A percentile compares a stretch with the other conserved stretches of the same genome.
These are phyloP conservation scores for Arabidopsis suecica DNA, from an alignment of 345 rosid genomes.

Conservation along the genomic window DNA sequence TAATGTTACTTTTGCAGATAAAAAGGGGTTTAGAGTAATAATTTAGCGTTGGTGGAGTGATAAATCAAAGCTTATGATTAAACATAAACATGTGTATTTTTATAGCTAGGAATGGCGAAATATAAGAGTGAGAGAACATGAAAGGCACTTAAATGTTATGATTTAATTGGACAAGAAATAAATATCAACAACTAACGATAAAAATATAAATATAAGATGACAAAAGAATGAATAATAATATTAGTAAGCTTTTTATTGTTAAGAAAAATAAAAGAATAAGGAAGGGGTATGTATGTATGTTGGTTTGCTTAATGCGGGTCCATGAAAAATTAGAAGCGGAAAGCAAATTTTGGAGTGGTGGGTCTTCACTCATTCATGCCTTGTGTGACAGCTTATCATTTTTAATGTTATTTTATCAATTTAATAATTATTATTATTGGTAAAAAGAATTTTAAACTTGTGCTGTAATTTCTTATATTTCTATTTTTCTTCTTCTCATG, in stretches of 20 bases:
- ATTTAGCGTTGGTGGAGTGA: constrained; percentile 35
- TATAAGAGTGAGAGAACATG: constrained; percentile 27
- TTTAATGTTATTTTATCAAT: not conserved
- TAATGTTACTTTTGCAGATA: constrained; percentile 29
- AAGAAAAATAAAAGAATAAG: constrained; percentile 9
- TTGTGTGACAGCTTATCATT: constrained; percentile 24
- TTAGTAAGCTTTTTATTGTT: not conserved
- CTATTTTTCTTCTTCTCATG: not conserved
- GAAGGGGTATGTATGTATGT: constrained; percentile 21
- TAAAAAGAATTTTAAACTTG: not conserved
- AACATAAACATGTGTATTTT: constrained; percentile 14
- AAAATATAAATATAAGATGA: constrained; percentile 1
- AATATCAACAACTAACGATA: constrained; percentile 25
- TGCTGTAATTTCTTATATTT: not conserved
- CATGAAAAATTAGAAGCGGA: constrained; percentile 40
- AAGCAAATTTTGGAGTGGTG: constrained; percentile 44
- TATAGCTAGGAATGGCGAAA: not conserved
- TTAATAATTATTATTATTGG: not conserved
- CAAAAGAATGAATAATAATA: not conserved
- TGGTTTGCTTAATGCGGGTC: constrained; percentile 47
- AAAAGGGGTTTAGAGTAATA: constrained; percentile 40
- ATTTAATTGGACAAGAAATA: not conserved
- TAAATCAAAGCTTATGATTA: constrained; percentile 35
- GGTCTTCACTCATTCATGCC: constrained; percentile 45
- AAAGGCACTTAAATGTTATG: constrained; percentile 18